Conservation (phyloP, 2,329 filamentous ascomycete genomes). For the Didymellaceae sp. region DNA sequence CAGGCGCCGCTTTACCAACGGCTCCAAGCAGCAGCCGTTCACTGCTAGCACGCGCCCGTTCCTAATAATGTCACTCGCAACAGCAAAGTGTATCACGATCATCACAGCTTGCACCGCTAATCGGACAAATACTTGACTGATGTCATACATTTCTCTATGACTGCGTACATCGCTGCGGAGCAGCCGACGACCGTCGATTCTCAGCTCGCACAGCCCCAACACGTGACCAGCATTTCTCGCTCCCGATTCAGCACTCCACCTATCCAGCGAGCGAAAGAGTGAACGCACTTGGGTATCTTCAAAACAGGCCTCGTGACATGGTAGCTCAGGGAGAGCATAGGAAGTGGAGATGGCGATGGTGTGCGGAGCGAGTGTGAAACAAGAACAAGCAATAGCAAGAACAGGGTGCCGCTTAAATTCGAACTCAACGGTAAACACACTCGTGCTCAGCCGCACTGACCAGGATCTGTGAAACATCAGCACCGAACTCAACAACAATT, state of each 20-base stretch:
- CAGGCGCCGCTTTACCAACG: not conserved
- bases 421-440: slow-evolving; percentile 1
- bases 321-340: slow-evolving; percentile 18
- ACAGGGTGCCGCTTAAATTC: slow-evolving; percentile 8
- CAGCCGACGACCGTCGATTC: slow-evolving; percentile 3
- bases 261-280: slow-evolving; percentile 31
- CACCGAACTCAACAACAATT: not conserved
- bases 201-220: slow-evolving; percentile 3
- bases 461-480: slow-evolving; percentile 41
- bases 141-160: slow-evolving; percentile 5
- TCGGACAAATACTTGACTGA: too few relatives aligned
- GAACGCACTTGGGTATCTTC: slow-evolving; percentile 36
- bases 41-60: not conserved
- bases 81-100: not conserved
- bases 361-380: slow-evolving; percentile 27
- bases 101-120: too few relatives aligned
- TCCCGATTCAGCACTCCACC: not conserved
- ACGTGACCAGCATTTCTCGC: slow-evolving; percentile 1
- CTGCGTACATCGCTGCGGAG: slow-evolving; percentile 7
- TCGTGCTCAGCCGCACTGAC: slow-evolving; percentile 41
- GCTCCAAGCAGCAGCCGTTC: not conserved
- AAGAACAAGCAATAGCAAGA: slow-evolving; percentile 17
- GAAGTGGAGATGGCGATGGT: not conserved
- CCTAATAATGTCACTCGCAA: not conserved
- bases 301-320: slow-evolving; percentile 32